Base-by-base conservation (phyloP, 257 asterid species). In the Scutellaria minor region DNA sequence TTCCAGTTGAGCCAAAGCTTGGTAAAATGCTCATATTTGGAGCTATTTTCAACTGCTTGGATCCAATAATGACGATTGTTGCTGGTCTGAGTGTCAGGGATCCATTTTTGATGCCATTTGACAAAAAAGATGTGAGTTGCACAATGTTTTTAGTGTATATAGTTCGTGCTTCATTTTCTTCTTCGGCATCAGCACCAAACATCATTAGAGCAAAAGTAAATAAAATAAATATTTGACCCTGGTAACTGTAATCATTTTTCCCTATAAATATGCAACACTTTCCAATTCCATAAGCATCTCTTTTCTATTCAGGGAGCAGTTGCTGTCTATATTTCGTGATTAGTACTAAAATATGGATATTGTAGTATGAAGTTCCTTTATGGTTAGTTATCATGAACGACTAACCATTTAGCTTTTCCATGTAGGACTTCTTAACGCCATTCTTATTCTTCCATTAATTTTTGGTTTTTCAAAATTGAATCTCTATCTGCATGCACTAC, bases 1-100 rank as follows among this genome's bases (percentile, higher is more conserved):
- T 93, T 81, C 98, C 98, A 56, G 97, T 93, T 81, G 98, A 93
- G 75, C 98, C 98, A 2, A 93, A 93, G 83, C 93, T 93, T 57
- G 98, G 98, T 56, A 93, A 93, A 84, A 93, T 93, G 98, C 91
- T 93, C 58, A 84, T 91, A 63, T 83, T 64, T 45, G 96, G 98
- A 53, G 86, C 87, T 56, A 84, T 88, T 66, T 90, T 92, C 81
- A 84, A 85, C 83, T 92, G 98, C 85, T 79, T 92, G 71, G 94
- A 84, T 83, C 98, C 98, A 75, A 66, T 90, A 51, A 82, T 92
- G 92, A 92, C 96, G 55, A 89, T 92, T 75, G 98, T 93, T 77
- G 96, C 97, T 83, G 88, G 96, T 73, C 81, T 93, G 59, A 93
- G 96, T 74, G 85, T 83, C 58, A 83, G 96, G 81, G 98, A 93